A percentile compares a stretch with the other conserved stretches of the same genome.
Conservation (phyloP, 768 basidiomycete species). For the Mycena polygramma region DNA sequence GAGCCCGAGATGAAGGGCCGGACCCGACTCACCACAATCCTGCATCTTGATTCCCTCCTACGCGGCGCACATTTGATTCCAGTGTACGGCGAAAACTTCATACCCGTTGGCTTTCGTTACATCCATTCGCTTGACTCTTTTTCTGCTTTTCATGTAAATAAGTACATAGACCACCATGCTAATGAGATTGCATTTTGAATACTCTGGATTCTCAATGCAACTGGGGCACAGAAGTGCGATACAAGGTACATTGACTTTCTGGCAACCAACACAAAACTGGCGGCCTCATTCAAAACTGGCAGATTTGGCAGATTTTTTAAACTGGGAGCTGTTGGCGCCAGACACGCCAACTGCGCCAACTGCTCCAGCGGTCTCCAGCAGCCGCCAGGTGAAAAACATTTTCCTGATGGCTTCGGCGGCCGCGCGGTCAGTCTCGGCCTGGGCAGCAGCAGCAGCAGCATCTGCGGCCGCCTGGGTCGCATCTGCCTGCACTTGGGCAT, state of each 20-base stretch:
- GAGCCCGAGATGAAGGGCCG: conserved; percentile 27
- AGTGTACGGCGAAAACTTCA: conserved; percentile 29
- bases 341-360: no score
- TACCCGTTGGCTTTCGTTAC: conserved; percentile 20
- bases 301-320: no score
- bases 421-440: not conserved
- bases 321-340: no score
- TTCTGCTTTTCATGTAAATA: conserved; percentile 33
- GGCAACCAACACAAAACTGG: no score
- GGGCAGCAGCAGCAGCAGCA: not conserved
- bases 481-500: conserved; percentile 10
- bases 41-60: conserved; percentile 40
- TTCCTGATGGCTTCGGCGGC: not conserved
- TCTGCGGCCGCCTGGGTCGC: conserved; percentile 5
- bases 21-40: not conserved
- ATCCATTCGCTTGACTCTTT: conserved; percentile 33
- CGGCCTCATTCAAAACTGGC: no score
- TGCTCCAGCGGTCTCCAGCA: no score
- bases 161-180: conserved; percentile 38
- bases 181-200: conserved; percentile 29
- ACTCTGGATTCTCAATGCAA: no score
- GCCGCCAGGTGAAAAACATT: no score
- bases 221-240: no score
- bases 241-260: no score
- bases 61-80: conserved; percentile 39